Evolutionary conservation across 768 basidiomycete species (phyloP).

Genomic region (Boletus sp.): DNA sequence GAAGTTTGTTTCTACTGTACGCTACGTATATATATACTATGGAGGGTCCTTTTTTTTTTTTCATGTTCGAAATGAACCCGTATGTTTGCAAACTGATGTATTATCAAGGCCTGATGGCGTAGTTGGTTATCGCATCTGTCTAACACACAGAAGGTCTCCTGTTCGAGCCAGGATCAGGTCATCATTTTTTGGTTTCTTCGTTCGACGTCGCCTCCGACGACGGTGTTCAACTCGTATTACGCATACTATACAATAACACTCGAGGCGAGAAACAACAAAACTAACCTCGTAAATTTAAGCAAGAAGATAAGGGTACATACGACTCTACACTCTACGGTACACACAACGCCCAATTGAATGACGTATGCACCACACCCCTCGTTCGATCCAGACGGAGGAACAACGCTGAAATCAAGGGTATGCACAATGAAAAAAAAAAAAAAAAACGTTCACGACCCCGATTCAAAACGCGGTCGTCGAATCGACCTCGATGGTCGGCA

Average conservation of each 20-base stretch:
- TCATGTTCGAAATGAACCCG: no score
- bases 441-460: conserved; percentile 1
- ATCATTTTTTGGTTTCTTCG: conserved; percentile 3
- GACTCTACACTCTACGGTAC: conserved; percentile 25
- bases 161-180: conserved; percentile 60
- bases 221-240: no score
- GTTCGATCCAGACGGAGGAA: conserved; percentile 3
- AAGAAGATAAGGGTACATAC: conserved; percentile 21
- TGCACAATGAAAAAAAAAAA: conserved; percentile 7
- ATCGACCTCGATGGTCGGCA: conserved; percentile 98
- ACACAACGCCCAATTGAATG: conserved; percentile 2
- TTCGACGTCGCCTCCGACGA: no score
- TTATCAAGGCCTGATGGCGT: conserved; percentile 27
- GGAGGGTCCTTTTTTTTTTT: fast-evolving
- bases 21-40: no score
- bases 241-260: background rate
- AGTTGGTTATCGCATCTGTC: conserved; percentile 78
- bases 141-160: conserved; percentile 74
- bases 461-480: conserved; percentile 73
- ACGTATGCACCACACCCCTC: background rate
- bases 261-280: background rate
- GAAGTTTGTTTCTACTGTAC: background rate
- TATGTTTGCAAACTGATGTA: background rate
- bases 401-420: conserved; percentile 11
- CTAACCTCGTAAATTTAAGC: conserved; percentile 6